Percentiles rank a stretch among this genome's conserved stretches.
These are phyloP conservation scores for Bolboschoenoplectus hybrid DNA, from an alignment of 202 grass and related monocot species.

Conservation along the genomic window DNA sequence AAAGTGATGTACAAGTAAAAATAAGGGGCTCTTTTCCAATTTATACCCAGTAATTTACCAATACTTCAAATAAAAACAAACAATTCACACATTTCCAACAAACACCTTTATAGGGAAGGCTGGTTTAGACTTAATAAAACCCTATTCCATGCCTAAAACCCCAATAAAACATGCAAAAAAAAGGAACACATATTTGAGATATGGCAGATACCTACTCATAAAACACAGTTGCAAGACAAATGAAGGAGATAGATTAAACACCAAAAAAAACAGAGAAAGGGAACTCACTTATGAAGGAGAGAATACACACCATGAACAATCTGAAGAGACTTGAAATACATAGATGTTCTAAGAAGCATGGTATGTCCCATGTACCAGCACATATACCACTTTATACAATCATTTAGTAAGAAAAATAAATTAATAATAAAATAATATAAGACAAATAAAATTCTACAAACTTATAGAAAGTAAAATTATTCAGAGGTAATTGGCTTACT, in stretches of 20 bases:
- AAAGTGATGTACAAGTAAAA: background rate
- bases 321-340: slow-evolving; percentile 52
- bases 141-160: background rate
- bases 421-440: background rate
- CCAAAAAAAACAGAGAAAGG: background rate
- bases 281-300: slow-evolving; percentile 50
- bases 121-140: slow-evolving; percentile 13
- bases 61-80: background rate
- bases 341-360: slow-evolving; percentile 66
- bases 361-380: slow-evolving; percentile 59
- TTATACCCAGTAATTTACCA: background rate
- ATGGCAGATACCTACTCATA: background rate
- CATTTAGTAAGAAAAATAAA: background rate
- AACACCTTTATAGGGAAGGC: background rate
- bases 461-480: background rate
- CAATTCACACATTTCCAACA: background rate
- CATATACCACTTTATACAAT: slow-evolving; percentile 45
- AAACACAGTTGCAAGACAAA: background rate
- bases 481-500: slow-evolving; percentile 41
- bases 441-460: background rate
- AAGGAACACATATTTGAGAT: background rate
- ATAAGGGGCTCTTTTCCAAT: background rate
- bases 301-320: slow-evolving; percentile 46
- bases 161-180: background rate
- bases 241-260: background rate